Evolutionary conservation across 768 basidiomycete species (phyloP).

Genomic region (Mrakia blollopis): DNA sequence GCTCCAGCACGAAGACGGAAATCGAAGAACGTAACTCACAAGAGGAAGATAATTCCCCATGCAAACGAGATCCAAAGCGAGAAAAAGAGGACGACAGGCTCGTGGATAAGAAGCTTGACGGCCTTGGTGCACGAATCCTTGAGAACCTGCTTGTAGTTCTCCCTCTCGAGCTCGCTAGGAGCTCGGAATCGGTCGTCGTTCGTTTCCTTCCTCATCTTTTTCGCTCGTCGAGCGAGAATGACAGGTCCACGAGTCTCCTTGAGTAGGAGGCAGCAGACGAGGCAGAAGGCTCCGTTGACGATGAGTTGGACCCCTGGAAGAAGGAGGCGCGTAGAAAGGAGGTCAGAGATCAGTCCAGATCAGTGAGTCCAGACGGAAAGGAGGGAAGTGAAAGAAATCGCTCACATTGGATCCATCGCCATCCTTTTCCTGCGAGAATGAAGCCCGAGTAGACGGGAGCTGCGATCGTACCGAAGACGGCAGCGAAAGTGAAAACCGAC

Average conservation of each 20-base stretch:
- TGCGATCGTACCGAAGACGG: conserved; percentile 36
- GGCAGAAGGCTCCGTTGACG: conserved; percentile 32
- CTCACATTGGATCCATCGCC: conserved; percentile 33
- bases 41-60: conserved; percentile 33
- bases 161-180: conserved; percentile 35
- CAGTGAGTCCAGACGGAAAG: no score
- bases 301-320: conserved; percentile 34
- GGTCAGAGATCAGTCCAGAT: no score
- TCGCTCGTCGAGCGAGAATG: conserved; percentile 35
- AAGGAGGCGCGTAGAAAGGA: no score
- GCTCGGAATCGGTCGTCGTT: conserved; percentile 35
- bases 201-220: conserved; percentile 35
- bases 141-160: conserved; percentile 34
- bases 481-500: conserved; percentile 34
- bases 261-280: conserved; percentile 35
- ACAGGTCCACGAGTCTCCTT: conserved; percentile 37
- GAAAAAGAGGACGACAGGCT: conserved; percentile 24
- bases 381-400: no score
- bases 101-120: conserved; percentile 33
- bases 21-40: background rate
- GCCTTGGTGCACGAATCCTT: conserved; percentile 34
- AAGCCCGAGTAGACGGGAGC: conserved; percentile 36
- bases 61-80: conserved; percentile 28
- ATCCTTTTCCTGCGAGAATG: conserved; percentile 35
- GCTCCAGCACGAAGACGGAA: background rate